A percentile compares a stretch with the other conserved stretches of the same genome.
Evolutionary conservation across 164 flowering plant genomes (phyloP).

Genomic region (Umbellularia californica): DNA sequence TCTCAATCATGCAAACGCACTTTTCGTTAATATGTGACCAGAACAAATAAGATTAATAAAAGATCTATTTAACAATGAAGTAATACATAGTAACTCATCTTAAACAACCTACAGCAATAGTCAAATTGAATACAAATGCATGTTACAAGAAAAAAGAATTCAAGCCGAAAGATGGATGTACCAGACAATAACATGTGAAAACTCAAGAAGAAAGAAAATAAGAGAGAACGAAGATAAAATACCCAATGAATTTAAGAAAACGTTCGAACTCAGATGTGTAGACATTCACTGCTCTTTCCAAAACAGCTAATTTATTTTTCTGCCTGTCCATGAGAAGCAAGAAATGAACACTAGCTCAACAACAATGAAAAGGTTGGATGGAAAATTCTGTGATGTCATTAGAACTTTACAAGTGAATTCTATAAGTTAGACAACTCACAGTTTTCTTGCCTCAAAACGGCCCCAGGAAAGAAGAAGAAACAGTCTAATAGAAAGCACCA

Average conservation of each 20-base stretch:
- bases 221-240: constrained; percentile 11
- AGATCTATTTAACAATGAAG: not conserved
- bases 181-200: not conserved
- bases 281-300: constrained; percentile 63
- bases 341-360: not conserved
- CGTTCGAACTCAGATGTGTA: constrained; percentile 80
- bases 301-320: constrained; percentile 34
- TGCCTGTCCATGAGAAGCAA: constrained; percentile 35
- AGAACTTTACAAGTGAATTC: not conserved
- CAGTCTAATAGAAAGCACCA: constrained; percentile 61
- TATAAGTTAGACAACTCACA: constrained; percentile 46
- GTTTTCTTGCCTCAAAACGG: constrained; percentile 48
- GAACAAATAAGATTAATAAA: not conserved
- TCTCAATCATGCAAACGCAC: too few species aligned
- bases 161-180: constrained; percentile 3
- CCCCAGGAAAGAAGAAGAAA: constrained; percentile 59
- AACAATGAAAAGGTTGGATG: not conserved
- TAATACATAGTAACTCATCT: not conserved
- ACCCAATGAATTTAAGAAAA: constrained; percentile 77
- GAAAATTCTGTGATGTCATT: not conserved
- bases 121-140: not conserved
- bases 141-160: not conserved
- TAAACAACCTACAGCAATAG: not conserved
- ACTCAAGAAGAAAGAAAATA: not conserved
- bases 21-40: too few species aligned